Conservation (phyloP, 2,329 filamentous ascomycete species). For the Neoscytalidium dimidiatum region DNA sequence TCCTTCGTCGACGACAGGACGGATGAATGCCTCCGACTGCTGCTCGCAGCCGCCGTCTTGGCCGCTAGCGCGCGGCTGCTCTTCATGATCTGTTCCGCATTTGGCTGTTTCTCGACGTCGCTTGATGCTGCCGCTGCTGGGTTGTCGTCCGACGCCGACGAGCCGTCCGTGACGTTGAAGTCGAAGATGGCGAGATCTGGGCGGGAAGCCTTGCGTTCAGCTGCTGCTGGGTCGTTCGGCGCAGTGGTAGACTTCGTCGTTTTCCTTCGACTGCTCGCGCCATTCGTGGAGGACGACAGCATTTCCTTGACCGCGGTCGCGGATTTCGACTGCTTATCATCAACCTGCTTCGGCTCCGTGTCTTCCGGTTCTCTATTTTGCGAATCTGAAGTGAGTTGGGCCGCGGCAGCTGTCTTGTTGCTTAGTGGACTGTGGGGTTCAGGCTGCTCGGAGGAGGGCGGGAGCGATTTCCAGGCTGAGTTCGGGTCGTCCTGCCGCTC, state of each 20-base stretch:
- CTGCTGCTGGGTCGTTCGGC: slow-evolving; percentile 14
- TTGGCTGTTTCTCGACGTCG: too few species aligned
- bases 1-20: slow-evolving; percentile 25
- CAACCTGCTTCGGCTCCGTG: neutral
- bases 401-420: slow-evolving; percentile 31
- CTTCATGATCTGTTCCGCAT: slow-evolving; percentile 25
- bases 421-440: slow-evolving; percentile 36
- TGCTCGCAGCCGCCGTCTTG: slow-evolving; percentile 22
- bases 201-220: slow-evolving; percentile 21
- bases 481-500: slow-evolving; percentile 27
- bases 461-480: slow-evolving; percentile 32
- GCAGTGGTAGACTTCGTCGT: slow-evolving; percentile 5
- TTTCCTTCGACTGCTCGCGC: slow-evolving; percentile 28
- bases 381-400: slow-evolving; percentile 20
- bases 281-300: slow-evolving; percentile 30
- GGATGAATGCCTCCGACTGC: slow-evolving; percentile 36
- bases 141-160: slow-evolving; percentile 29
- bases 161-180: slow-evolving; percentile 31
- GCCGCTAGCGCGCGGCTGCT: slow-evolving; percentile 32
- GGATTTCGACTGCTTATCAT: slow-evolving; percentile 30
- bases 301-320: slow-evolving; percentile 35
- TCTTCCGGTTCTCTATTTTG: slow-evolving; percentile 25
- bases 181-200: slow-evolving; percentile 40
- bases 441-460: slow-evolving; percentile 21
- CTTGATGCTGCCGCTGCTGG: slow-evolving; percentile 20